Base-by-base conservation (phyloP, 371 early-diverging fungal genomes). In the Rhizopus sp. region DNA sequence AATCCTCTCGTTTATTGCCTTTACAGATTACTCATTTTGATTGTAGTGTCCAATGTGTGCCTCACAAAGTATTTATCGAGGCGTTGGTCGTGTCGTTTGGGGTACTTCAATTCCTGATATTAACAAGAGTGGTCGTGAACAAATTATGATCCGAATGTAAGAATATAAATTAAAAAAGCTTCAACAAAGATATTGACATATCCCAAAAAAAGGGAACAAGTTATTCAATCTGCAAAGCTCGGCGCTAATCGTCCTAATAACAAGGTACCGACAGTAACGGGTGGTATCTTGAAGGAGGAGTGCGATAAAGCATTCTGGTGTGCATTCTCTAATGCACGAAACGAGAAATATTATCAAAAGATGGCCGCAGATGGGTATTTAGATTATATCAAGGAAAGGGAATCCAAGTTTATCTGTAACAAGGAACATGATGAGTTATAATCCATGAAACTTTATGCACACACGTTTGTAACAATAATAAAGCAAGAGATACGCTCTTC, bases 11-110 rank as follows among this genome's bases (percentile, higher is more conserved):
- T 48, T 23, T 3, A 60, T 7, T 33, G 23, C 37, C 17, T 35
- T 59, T 23, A 59, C 32, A 42, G 13, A 3, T n/a, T 9, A 46
- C 16, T 23, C 23, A 23, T 23, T 23, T 23, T 23, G 23, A 23
- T 29, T 45, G 34, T 50, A 69, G 73, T 73, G 70, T 16, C 70
- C 73, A 15, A 70, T 70, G 70, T 73, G 70, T 38, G 67, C 73
- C 12, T 59, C 73, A 31, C 69, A 73, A 52, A 64, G 64, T 47
- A 54, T 73, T 45, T 69, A 73, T 49, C 73, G 70, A 31, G 73
- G 73, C 9, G 67, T 73, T 12, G 41, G 61, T 15, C 66, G 69
- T 35, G 70, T 73, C 10, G 68, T 69, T 0, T 73, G 73, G 70
- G 73, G 73, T n/a, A 62, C 73, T 3, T 69, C 73, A 0, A 69